Conservation (phyloP, 768 basidiomycete species). For the Clitopilus hobsonii region DNA sequence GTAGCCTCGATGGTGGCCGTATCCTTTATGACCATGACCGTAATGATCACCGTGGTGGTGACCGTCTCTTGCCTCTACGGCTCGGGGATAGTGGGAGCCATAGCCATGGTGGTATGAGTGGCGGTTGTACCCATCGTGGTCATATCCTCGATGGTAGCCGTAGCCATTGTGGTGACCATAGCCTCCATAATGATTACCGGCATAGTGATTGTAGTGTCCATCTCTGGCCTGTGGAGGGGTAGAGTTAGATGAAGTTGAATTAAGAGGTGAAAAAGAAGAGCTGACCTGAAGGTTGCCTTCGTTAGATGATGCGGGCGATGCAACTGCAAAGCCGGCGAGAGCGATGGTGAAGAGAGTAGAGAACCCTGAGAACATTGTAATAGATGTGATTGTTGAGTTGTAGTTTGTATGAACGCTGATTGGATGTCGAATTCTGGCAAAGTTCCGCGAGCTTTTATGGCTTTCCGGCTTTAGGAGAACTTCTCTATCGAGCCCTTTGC, state of each 20-base stretch:
- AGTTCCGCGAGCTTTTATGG: not conserved
- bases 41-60: not conserved
- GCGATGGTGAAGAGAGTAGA: not conserved
- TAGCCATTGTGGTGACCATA: not conserved
- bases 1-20: not conserved
- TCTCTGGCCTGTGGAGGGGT: not conserved
- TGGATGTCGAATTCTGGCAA: not conserved
- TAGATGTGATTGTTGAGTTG: conserved; percentile 4
- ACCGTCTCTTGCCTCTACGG: not conserved
- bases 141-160: not conserved
- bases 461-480: not conserved
- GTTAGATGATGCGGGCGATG: not conserved
- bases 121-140: not conserved
- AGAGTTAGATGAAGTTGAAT: not conserved
- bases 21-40: not conserved
- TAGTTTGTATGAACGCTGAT: conserved; percentile 5
- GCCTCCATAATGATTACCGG: not conserved
- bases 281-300: not conserved
- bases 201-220: not conserved
- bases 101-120: not conserved
- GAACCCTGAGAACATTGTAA: not conserved
- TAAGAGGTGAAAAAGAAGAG: not conserved
- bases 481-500: not conserved
- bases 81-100: not conserved
- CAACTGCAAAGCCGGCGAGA: not conserved